Percentiles rank a stretch among this genome's conserved stretches.
phyloP scores from a whole-genome alignment of 768 basidiomycete species.

The Termitomyces sp. region DNA sequence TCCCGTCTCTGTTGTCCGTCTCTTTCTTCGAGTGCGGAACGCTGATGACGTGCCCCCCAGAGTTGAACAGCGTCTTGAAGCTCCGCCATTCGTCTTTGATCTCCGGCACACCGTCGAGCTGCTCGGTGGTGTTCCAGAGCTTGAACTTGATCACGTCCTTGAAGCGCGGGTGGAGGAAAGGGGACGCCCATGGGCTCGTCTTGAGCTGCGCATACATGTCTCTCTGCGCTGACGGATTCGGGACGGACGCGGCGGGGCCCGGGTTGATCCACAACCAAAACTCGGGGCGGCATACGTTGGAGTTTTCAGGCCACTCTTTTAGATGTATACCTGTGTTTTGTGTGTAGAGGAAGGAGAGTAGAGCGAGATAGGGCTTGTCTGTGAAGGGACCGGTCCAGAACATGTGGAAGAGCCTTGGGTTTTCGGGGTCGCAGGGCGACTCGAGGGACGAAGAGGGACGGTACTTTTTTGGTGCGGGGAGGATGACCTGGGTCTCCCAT shows the following conservation, averaged over 20 bases:
- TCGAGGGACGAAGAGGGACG: constrained; percentile 36
- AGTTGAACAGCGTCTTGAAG: constrained; percentile 80
- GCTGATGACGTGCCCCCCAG: constrained; percentile 73
- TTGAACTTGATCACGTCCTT: constrained; percentile 87
- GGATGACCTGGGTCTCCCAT: constrained; percentile 52
- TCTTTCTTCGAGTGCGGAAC: too few relatives aligned
- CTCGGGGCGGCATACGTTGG: constrained; percentile 73
- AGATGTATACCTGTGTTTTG: constrained; percentile 85
- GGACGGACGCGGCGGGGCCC: constrained; percentile 81
- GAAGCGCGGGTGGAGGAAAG: constrained; percentile 88
- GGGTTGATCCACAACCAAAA: constrained; percentile 98
- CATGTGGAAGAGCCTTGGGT: constrained; percentile 87
- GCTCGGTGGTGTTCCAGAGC: constrained; percentile 96
- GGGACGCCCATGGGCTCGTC: constrained; percentile 85
- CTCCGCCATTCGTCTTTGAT: constrained; percentile 85
- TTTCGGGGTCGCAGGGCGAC: constrained; percentile 64
- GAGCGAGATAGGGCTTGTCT: constrained; percentile 92
- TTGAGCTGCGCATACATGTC: constrained; percentile 84
- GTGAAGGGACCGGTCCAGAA: constrained; percentile 98
- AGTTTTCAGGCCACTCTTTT: constrained; percentile 32
- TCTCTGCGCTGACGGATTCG: constrained; percentile 69
- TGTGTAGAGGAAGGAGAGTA: constrained; percentile 89
- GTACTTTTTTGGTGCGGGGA: constrained; percentile 45
- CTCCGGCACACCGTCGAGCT: constrained; percentile 83
- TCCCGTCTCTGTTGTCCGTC: too few relatives aligned